A percentile compares a stretch with the other conserved stretches of the same genome.
Conservation (phyloP, 2,329 filamentous ascomycete genomes). For the Fusarium sp. region DNA sequence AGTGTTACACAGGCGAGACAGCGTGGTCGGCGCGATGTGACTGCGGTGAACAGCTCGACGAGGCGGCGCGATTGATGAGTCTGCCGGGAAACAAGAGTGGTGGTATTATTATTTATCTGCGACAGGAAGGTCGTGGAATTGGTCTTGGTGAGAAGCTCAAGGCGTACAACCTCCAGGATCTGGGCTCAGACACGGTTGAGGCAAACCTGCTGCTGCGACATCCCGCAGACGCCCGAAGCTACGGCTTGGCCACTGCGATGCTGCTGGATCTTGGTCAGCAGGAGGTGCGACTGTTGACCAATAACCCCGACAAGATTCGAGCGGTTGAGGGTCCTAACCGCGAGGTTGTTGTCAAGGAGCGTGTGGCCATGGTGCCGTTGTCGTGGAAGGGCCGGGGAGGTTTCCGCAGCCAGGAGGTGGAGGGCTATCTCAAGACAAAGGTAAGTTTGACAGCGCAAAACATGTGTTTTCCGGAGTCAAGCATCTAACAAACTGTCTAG, state of each 20-base stretch:
- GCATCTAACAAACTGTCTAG: conserved; percentile 59
- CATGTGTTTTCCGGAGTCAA: too few relatives aligned
- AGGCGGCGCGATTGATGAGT: conserved; percentile 94
- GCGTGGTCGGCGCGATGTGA: conserved; percentile 98
- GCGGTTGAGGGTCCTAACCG: conserved; percentile 93
- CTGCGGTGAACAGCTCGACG: conserved; percentile 97
- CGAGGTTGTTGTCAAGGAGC: conserved; percentile 89
- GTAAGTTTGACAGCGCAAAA: conserved; percentile 62
- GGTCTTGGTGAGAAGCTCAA: conserved; percentile 96
- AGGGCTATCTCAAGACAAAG: conserved; percentile 96
- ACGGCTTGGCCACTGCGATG: conserved; percentile 97
- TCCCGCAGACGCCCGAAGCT: conserved; percentile 94
- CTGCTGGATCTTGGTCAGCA: conserved; percentile 85
- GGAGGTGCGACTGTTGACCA: conserved; percentile 89
- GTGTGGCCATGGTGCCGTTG: conserved; percentile 95
- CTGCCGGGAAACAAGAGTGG: conserved; percentile 75
- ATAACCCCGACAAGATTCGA: conserved; percentile 97
- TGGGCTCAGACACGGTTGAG: conserved; percentile 98
- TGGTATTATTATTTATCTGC: conserved; percentile 94
- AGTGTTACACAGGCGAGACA: conserved; percentile 98
- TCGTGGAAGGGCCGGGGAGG: conserved; percentile 92
- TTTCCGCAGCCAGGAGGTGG: conserved; percentile 89
- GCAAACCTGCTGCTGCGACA: conserved; percentile 93
- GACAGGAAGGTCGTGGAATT: conserved; percentile 96
- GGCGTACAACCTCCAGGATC: conserved; percentile 96